phyloP scores from a whole-genome alignment of 2,329 filamentous ascomycete species.

The Neospermospora avenae region DNA sequence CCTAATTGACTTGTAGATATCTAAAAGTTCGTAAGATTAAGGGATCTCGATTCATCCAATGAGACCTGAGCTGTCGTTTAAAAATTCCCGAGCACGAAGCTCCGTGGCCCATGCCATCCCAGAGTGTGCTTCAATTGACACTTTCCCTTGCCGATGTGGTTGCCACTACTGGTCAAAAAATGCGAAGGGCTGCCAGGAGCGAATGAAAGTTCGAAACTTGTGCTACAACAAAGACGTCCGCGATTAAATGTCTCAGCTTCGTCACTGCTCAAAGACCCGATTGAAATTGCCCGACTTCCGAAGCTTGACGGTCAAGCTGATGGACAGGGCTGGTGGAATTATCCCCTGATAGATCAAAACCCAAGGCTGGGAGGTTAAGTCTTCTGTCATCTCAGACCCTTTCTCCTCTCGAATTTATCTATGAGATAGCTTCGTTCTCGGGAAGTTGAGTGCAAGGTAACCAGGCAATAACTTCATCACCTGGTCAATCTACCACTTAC shows the following conservation, averaged over 20 bases:
- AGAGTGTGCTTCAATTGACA: not conserved
- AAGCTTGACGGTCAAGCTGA: not conserved
- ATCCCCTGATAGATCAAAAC: not conserved
- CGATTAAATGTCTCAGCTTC: not conserved
- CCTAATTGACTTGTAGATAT: not conserved
- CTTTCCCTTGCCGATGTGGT: not conserved
- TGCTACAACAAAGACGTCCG: slow-evolving; percentile 5
- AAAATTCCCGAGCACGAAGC: not conserved
- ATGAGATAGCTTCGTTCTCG: not conserved
- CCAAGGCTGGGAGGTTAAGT: not conserved
- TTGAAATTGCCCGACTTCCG: not conserved
- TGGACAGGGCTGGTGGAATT: not conserved
- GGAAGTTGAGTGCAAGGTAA: not conserved
- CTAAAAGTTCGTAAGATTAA: slow-evolving; percentile 4
- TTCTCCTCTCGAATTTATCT: not conserved
- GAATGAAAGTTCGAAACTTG: not conserved
- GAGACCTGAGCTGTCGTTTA: not conserved
- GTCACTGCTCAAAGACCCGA: not conserved
- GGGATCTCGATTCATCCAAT: not conserved
- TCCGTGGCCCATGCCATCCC: not conserved
- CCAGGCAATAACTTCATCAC: not conserved
- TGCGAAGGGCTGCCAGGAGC: slow-evolving; percentile 1
- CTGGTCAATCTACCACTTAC: not conserved
- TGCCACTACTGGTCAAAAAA: not conserved
- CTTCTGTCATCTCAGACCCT: not conserved